Conservation (phyloP, 108 stramenopile species). For the Schizochytrium sp. region DNA sequence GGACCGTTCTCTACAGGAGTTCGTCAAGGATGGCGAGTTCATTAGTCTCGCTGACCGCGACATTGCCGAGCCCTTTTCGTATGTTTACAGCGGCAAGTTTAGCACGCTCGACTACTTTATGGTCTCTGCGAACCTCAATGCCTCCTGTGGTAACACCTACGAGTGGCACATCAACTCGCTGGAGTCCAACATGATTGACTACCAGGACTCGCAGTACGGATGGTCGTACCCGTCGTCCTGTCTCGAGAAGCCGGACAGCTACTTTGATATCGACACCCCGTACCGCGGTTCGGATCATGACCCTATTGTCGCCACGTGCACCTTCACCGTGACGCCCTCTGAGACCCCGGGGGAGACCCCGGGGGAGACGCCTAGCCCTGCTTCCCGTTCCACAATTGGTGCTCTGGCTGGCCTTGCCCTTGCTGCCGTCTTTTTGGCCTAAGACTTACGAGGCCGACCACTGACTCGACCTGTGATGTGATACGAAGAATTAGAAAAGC, state of each 20-base stretch:
- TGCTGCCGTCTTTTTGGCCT: too few species aligned
- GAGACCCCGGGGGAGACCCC: too few species aligned
- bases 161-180: slow-evolving; percentile 13
- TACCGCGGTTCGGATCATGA: slow-evolving; percentile 7
- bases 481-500: too few species aligned
- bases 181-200: not conserved
- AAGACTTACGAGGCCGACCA: too few species aligned
- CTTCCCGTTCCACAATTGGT: too few species aligned
- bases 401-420: too few species aligned
- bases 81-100: not conserved
- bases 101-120: slow-evolving; percentile 3
- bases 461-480: too few species aligned
- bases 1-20: not conserved
- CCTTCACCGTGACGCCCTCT: not conserved
- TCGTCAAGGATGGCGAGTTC: not conserved
- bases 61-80: not conserved
- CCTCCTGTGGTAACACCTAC: not conserved
- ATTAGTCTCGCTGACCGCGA: not conserved
- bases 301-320: not conserved
- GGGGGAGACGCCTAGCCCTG: too few species aligned
- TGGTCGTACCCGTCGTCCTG: not conserved
- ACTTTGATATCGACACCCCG: not conserved
- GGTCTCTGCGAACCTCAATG: not conserved
- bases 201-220: not conserved
- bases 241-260: not conserved